Evolutionary conservation across 805 yeast species (phyloP), one percentile per base, ranked within the genome.

Genomic region (Candida vaughaniae): DNA sequence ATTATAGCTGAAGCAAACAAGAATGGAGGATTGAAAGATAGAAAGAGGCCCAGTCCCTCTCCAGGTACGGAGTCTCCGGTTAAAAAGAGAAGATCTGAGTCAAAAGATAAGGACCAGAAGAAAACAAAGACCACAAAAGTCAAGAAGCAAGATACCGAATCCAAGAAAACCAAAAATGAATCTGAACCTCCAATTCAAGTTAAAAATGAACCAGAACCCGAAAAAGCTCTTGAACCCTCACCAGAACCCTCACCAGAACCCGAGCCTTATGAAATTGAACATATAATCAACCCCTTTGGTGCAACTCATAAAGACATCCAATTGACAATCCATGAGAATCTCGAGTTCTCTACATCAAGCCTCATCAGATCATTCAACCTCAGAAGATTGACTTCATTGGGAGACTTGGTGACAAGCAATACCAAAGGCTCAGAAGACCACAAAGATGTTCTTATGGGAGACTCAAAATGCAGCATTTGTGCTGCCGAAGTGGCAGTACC

Each of bases 1-100:
- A 79, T 82, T 19, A 42, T 75, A 5, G 64, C 62, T 12, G 78
- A 80, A 30, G 71, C 84, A 19, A 73, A 69, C 22, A 35, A 38
- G 1, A 43, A 38, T 22, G 62, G 58, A 5, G 33, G 30, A 3
- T 12, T 36, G 5, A 31, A 31, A 22, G 23, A 26, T 14, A 27
- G 29, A 14, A 34, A 36, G 18, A 20, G 36, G 14, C 5, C 33
- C 3, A 30, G 36, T 16, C 41, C 41, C n/a, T 6, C 26, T 9
- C 41, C 45, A 6, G 18, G 31, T 11, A 16, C 23, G 16, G 34
- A 31, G 11, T 20, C 22, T 4, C 28, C 30, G 2, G 30, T 31
- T 25, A 41, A 34, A 29, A 33, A 33, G n/a, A 34, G 25, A 15
- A 16, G 25, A 15, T 29, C 10, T 5, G 41, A 29, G 12, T 25